Evolutionary conservation across 768 basidiomycete species (phyloP).

Genomic region (Lactifluus piperatus): DNA sequence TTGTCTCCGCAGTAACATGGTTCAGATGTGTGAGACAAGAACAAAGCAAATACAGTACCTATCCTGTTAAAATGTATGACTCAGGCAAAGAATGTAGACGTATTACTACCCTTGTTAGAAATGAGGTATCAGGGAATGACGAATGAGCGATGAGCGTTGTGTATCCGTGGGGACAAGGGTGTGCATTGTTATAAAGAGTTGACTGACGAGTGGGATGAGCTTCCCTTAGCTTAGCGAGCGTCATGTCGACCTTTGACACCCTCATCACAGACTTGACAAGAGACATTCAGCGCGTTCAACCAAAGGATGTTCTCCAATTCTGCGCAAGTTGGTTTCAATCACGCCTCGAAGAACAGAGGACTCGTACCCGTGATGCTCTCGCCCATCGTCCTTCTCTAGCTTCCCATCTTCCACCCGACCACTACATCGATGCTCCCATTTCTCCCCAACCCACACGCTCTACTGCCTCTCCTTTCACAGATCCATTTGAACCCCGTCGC

Average conservation of each 20-base stretch:
- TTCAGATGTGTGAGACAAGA: too few relatives aligned
- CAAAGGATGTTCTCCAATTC: slow-evolving; percentile 86
- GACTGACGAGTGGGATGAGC: too few relatives aligned
- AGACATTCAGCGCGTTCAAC: slow-evolving; percentile 78
- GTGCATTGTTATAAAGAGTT: background rate
- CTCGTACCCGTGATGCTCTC: slow-evolving; percentile 58
- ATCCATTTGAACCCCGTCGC: slow-evolving; percentile 37
- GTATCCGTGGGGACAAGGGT: too few relatives aligned
- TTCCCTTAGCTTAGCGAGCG: background rate
- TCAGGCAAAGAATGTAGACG: too few relatives aligned
- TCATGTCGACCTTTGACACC: slow-evolving; percentile 69
- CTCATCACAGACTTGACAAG: slow-evolving; percentile 81
- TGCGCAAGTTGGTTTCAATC: slow-evolving; percentile 93
- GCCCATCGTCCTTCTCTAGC: slow-evolving; percentile 43
- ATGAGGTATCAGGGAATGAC: too few relatives aligned
- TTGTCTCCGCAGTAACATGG: too few relatives aligned
- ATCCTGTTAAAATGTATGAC: too few relatives aligned
- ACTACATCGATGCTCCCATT: slow-evolving; percentile 47
- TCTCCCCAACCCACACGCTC: slow-evolving; percentile 29
- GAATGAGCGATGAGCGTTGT: too few relatives aligned
- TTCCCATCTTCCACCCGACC: slow-evolving; percentile 45
- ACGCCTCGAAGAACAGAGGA: slow-evolving; percentile 77
- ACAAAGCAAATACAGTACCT: too few relatives aligned
- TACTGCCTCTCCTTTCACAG: slow-evolving; percentile 49
- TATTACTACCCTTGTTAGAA: too few relatives aligned